Base-by-base conservation (phyloP, 768 basidiomycete genomes). In the Lentinula sp. region DNA sequence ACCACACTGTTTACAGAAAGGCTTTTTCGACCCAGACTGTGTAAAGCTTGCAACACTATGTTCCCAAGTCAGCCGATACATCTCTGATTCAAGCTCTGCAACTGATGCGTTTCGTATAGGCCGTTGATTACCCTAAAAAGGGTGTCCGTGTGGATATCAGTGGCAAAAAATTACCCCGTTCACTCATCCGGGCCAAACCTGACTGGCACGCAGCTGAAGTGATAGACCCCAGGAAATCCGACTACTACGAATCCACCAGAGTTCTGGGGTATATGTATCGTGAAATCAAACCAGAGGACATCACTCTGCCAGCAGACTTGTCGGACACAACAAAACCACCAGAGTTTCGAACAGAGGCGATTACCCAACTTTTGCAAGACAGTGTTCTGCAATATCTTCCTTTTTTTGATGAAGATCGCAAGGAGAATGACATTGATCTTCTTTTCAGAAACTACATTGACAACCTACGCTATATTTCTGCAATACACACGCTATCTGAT, bases 51-150 rank as follows among this genome's bases (percentile, higher is more conserved):
- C 90, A 3, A 73, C 75, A 55, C 70, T 89, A 15, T 91, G 87
- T 67, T 82, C 81, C 10, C 76, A 80, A 70, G 80, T 79, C 52
- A 43, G 18, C 36, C 13, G 15, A 13, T 35, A 6, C 16, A 9
- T 35, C 4, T 59, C 16, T 18, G 28, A 37, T 32, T 13, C 1
- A 23, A 16, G 20, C 20, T 3, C 32, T 55, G 13, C 37, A 50
- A 23, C 12, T 20, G 36, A 32, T 35, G 62, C 59, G 23, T 15
- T 56, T 13, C 13, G 15, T 78, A 71, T 62, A 83, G 77, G 90
- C 90, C 0, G 90, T 93, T 4, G 91, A 92, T 66, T 93, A 90
- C 68, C 85, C 88, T 0, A 93, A 92, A 72, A 85, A 87, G 63
- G 91, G 90, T 8, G 81, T 81, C 41, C 81, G 84, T 2, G 87